These are phyloP conservation scores for Zalaria obscura DNA, from an alignment of 2,329 filamentous ascomycete genomes.

Conservation along the genomic window DNA sequence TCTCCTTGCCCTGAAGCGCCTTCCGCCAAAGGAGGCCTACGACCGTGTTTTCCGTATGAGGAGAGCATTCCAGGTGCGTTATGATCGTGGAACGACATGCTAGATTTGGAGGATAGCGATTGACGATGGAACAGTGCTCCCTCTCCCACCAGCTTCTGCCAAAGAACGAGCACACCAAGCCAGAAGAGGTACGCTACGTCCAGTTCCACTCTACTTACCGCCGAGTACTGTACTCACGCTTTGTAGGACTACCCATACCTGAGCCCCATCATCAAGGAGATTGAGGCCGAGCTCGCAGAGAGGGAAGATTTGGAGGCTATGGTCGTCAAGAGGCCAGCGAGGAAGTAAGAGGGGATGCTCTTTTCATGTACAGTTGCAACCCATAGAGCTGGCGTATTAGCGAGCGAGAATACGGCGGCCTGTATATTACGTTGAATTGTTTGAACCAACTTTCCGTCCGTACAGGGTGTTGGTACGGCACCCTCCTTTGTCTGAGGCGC, in stretches of 20 bases:
- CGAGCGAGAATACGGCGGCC: neutral
- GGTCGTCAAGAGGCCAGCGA: constrained; percentile 34
- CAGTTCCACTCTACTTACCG: neutral
- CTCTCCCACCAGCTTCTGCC: constrained; percentile 52
- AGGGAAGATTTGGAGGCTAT: constrained; percentile 55
- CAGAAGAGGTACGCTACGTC: constrained; percentile 40
- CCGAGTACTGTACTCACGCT: constrained; percentile 5
- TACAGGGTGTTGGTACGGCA: too few relatives aligned
- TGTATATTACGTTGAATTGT: neutral
- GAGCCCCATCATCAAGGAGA: constrained; percentile 51
- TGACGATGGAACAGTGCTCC: constrained; percentile 38
- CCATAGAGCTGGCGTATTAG: neutral
- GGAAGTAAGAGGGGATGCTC: neutral
- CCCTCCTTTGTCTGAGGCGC: too few relatives aligned
- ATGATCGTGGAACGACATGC: constrained; percentile 23
- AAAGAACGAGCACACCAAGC: constrained; percentile 51
- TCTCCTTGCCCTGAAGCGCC: constrained; percentile 77
- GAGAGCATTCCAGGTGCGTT: constrained; percentile 71
- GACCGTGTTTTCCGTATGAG: constrained; percentile 96
- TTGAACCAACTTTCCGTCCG: neutral
- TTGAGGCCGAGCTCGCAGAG: constrained; percentile 54
- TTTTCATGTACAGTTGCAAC: neutral
- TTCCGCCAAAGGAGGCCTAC: constrained; percentile 80
- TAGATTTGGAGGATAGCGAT: neutral
- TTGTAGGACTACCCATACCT: constrained; percentile 52